Evolutionary conservation across 1,139 yeast genomes (phyloP).

Genomic region (Magnusiomyces clavatus): DNA sequence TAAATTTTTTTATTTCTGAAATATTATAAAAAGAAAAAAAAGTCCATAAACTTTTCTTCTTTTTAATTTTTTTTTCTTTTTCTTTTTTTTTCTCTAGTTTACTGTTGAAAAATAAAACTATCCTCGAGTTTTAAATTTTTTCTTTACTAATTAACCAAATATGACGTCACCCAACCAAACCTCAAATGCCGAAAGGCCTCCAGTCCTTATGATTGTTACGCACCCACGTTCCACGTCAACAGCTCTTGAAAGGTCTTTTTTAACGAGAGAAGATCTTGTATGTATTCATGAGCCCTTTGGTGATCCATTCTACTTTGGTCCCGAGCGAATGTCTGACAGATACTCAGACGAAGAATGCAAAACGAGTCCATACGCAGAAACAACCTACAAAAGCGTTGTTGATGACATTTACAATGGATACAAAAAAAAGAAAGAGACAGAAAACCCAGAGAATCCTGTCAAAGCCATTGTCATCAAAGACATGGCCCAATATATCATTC

Average conservation of each 20-base stretch:
- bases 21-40: no score
- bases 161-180: no score
- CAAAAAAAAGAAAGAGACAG: slow-evolving; percentile 6
- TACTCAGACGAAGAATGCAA: slow-evolving; percentile 17
- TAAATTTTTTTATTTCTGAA: no score
- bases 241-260: slow-evolving; percentile 25
- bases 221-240: slow-evolving; percentile 28
- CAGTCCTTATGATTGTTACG: slow-evolving; percentile 20
- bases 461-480: slow-evolving; percentile 22
- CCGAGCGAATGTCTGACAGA: slow-evolving; percentile 24
- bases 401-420: slow-evolving; percentile 10
- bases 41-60: no score
- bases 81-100: no score
- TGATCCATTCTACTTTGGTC: slow-evolving; percentile 26
- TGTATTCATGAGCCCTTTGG: slow-evolving; percentile 28
- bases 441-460: slow-evolving; percentile 3
- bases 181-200: no score
- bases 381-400: slow-evolving; percentile 19
- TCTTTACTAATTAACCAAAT: no score
- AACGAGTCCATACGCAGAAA: slow-evolving; percentile 13
- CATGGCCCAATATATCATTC: slow-evolving; percentile 27
- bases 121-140: no score
- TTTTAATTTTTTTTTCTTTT: no score
- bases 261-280: slow-evolving; percentile 21
- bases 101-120: no score